phyloP scores from a whole-genome alignment of 2,329 filamentous ascomycete species.

The Botrytis tulipae region DNA sequence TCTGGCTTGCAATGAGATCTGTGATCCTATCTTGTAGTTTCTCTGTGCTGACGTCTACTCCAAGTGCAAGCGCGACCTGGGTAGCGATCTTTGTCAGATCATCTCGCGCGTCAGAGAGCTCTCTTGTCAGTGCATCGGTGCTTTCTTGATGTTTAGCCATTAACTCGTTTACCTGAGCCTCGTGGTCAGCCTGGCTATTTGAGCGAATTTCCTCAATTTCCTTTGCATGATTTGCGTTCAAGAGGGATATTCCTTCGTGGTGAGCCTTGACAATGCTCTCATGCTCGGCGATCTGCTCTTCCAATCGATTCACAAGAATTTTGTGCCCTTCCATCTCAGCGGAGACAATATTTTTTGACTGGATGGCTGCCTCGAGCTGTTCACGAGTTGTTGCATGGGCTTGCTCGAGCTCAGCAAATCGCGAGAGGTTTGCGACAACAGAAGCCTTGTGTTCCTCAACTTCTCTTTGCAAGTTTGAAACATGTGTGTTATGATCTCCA shows the following conservation, averaged over 20 bases:
- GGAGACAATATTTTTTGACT: slow-evolving; percentile 50
- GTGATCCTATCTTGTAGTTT: slow-evolving; percentile 63
- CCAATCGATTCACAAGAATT: slow-evolving; percentile 51
- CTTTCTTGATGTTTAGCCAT: slow-evolving; percentile 59
- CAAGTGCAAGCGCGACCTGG: slow-evolving; percentile 59
- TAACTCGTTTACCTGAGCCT: slow-evolving; percentile 57
- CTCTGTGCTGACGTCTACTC: slow-evolving; percentile 65
- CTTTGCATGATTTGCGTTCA: slow-evolving; percentile 51
- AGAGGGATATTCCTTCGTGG: slow-evolving; percentile 50
- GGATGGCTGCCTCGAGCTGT: slow-evolving; percentile 65
- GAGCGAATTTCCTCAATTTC: slow-evolving; percentile 50
- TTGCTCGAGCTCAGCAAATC: slow-evolving; percentile 72
- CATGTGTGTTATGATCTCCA: slow-evolving; percentile 47
- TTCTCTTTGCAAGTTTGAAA: slow-evolving; percentile 65
- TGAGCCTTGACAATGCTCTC: slow-evolving; percentile 56
- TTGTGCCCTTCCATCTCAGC: slow-evolving; percentile 45
- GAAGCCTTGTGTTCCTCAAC: slow-evolving; percentile 78
- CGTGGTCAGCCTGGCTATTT: slow-evolving; percentile 54
- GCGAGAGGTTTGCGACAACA: slow-evolving; percentile 65
- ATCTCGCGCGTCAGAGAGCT: slow-evolving; percentile 64
- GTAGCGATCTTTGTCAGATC: slow-evolving; percentile 63
- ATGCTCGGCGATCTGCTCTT: slow-evolving; percentile 59
- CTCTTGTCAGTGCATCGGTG: slow-evolving; percentile 55
- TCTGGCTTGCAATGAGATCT: slow-evolving; percentile 56
- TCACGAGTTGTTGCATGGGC: slow-evolving; percentile 64